Evolutionary conservation across 805 yeast species (phyloP).

Genomic region (Cyberlindnera americana): DNA sequence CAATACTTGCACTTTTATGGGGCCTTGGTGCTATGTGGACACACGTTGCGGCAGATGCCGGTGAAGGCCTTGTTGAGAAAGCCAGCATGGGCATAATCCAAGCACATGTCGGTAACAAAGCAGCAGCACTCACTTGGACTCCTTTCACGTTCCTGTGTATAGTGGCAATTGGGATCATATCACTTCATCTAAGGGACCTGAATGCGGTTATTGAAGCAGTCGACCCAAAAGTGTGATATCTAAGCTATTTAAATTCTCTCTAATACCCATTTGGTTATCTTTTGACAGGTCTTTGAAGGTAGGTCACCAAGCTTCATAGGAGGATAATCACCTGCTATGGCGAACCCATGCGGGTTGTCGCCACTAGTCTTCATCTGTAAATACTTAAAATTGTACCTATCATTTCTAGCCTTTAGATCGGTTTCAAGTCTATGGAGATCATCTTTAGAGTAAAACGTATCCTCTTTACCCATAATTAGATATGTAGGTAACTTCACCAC

Average conservation of each 20-base stretch:
- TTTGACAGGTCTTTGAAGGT: conserved; percentile 25
- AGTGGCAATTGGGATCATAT: conserved; percentile 37
- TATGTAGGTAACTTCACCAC: conserved; percentile 14
- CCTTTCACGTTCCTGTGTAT: conserved; percentile 47
- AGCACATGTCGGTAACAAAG: conserved; percentile 46
- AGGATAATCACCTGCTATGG: conserved; percentile 38
- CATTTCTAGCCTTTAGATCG: conserved; percentile 12
- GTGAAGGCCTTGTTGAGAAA: conserved; percentile 39
- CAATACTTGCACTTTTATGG: conserved; percentile 46
- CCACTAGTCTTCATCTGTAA: conserved; percentile 22
- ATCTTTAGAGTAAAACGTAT: conserved; percentile 15
- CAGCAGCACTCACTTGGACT: conserved; percentile 59
- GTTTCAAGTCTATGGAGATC: conserved; percentile 13
- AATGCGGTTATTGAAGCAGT: conserved; percentile 22
- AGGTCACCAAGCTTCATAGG: conserved; percentile 29
- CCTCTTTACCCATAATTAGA: conserved; percentile 20
- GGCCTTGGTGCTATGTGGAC: conserved; percentile 65
- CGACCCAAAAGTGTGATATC: conserved; percentile 18
- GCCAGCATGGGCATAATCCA: conserved; percentile 49
- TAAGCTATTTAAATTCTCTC: conserved; percentile 16
- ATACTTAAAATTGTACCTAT: conserved; percentile 12
- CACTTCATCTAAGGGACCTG: conserved; percentile 34
- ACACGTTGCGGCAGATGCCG: conserved; percentile 51
- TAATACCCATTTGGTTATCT: conserved; percentile 22
- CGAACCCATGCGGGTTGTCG: conserved; percentile 39